These are phyloP conservation scores for Cryptococcus deneoformans DNA, from an alignment of 1,284 basidiomycete genomes.

Conservation along the genomic window DNA sequence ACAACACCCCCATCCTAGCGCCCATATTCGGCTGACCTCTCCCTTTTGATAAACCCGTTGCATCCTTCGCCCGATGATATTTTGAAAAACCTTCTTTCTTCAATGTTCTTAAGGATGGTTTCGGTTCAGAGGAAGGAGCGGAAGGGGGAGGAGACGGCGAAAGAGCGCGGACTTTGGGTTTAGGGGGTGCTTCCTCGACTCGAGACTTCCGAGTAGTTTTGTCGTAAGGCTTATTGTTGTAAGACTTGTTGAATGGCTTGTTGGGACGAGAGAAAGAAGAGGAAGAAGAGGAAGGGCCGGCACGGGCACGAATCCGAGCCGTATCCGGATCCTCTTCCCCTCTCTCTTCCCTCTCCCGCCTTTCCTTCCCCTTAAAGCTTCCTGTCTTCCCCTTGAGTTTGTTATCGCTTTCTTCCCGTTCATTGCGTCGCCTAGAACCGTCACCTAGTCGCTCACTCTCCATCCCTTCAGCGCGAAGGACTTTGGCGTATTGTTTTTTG, in stretches of 20 bases:
- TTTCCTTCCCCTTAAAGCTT: not conserved
- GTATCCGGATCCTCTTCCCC: not conserved
- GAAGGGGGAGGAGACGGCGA: constrained; percentile 11
- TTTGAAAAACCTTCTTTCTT: constrained; percentile 21
- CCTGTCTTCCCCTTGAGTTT: not conserved
- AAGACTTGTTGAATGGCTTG: not conserved
- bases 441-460: constrained; percentile 33
- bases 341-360: not conserved
- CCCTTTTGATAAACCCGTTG: not conserved
- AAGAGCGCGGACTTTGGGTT: constrained; percentile 20
- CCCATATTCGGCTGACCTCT: constrained; percentile 51
- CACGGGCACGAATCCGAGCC: not conserved
- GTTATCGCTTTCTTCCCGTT: not conserved
- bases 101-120: constrained; percentile 3
- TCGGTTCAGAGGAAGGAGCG: not conserved
- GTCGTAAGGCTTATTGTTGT: not conserved
- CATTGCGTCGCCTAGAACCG: constrained; percentile 12
- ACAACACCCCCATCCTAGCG: constrained; percentile 47
- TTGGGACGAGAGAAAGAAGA: not conserved
- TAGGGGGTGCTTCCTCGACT: not conserved
- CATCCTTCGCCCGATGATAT: constrained; percentile 20
- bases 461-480: constrained; percentile 51
- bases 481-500: constrained; percentile 54
- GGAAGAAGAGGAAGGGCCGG: not conserved
- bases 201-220: not conserved